A percentile compares a stretch with the other conserved stretches of the same genome.
Evolutionary conservation across 2,329 filamentous ascomycete genomes (phyloP).

Genomic region (Neofusicoccum umdonicola): DNA sequence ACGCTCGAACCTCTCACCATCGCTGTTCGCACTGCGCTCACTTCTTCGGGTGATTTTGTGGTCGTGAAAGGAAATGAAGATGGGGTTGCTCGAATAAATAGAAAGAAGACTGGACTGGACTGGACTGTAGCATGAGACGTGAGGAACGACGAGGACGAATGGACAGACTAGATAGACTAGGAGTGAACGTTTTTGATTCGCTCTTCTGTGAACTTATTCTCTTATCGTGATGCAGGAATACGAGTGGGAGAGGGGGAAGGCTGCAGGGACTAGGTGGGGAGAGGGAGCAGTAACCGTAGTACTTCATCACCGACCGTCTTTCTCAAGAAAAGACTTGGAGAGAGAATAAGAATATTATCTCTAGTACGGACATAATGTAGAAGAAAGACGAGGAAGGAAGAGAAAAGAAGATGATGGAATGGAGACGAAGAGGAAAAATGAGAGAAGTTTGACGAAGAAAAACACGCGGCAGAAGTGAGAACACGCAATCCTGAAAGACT

Average conservation of each 20-base stretch:
- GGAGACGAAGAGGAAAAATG: background rate
- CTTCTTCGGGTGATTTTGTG: background rate
- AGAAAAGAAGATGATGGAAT: background rate
- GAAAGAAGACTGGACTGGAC: background rate
- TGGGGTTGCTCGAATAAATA: background rate
- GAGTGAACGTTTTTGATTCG: too few species aligned
- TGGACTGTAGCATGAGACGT: slow-evolving; percentile 22
- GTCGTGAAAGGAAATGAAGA: background rate
- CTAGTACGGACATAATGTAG: background rate
- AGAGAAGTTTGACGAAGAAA: background rate
- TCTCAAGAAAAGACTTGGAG: background rate
- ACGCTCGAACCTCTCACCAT: too few species aligned
- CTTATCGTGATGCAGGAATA: too few species aligned
- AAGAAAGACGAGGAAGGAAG: background rate
- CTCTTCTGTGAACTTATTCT: too few species aligned
- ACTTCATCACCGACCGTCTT: slow-evolving; percentile 5
- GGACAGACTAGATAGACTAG: background rate
- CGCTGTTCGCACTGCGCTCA: too few species aligned
- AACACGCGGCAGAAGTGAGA: background rate
- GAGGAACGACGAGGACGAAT: background rate
- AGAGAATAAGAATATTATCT: slow-evolving; percentile 4
- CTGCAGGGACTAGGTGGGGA: background rate
- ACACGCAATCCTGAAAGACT: background rate
- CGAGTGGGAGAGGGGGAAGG: background rate
- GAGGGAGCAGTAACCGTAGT: background rate